These are phyloP conservation scores for Asterochloris sp. DNA, from an alignment of 139 green algal species.

Conservation along the genomic window DNA sequence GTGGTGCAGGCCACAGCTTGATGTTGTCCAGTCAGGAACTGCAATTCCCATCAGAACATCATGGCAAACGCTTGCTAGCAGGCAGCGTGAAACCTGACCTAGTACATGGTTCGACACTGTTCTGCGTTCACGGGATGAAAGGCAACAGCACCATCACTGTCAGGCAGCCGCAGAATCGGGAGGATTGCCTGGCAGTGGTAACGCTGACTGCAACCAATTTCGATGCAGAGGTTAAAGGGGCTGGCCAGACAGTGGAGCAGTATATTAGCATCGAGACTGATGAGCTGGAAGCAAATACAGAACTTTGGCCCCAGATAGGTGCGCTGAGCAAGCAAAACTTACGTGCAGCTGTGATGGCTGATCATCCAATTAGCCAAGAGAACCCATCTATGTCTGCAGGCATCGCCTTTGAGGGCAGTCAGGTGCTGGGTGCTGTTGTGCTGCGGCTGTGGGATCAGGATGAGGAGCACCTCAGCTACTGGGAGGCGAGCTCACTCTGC, in stretches of 20 bases:
- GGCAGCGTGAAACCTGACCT: no score
- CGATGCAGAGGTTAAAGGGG: slow-evolving; percentile 7
- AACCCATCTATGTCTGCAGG: background rate
- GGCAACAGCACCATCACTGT: background rate
- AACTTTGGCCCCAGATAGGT: slow-evolving; percentile 18
- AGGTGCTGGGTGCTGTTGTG: slow-evolving; percentile 13
- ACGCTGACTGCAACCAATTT: slow-evolving; percentile 5
- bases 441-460: slow-evolving; percentile 4
- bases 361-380: background rate
- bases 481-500: background rate
- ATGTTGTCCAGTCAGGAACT: no score
- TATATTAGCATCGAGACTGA: slow-evolving; percentile 13
- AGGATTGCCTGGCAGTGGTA: slow-evolving; percentile 5
- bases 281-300: slow-evolving; percentile 15
- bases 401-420: slow-evolving; percentile 5
- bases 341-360: background rate
- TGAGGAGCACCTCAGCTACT: slow-evolving; percentile 13
- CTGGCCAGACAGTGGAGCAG: slow-evolving; percentile 6
- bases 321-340: background rate
- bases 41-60: no score
- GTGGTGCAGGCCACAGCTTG: no score
- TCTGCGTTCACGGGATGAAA: no score
- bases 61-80: no score
- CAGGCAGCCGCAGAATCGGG: background rate
- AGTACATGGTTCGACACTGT: background rate